A percentile compares a stretch with the other conserved stretches of the same genome.
phyloP scores from a whole-genome alignment of 768 basidiomycete genomes.

The Galerina marginata region DNA sequence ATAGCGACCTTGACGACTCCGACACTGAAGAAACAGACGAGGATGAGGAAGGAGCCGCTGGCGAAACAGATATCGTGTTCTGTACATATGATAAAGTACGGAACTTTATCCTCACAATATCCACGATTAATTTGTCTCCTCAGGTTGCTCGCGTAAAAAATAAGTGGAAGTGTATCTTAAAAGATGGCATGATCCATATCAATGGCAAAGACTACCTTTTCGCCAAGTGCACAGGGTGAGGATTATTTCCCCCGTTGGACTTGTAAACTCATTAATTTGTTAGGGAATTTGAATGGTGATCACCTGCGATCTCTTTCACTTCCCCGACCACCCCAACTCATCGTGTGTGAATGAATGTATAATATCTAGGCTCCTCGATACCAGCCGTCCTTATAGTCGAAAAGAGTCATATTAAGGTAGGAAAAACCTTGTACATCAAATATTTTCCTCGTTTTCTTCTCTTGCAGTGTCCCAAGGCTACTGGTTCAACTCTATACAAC shows the following conservation, averaged over 20 bases:
- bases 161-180: conserved; percentile 98
- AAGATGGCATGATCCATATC: conserved; percentile 97
- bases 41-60: conserved; percentile 73
- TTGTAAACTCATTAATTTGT: neutral
- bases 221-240: conserved; percentile 94
- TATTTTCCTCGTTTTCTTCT: too few species aligned
- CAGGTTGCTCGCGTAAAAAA: conserved; percentile 99
- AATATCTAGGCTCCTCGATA: too few species aligned
- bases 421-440: too few species aligned
- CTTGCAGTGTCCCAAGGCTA: too few species aligned
- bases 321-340: too few species aligned
- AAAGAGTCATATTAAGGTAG: too few species aligned
- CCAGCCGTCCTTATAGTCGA: too few species aligned
- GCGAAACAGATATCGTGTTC: conserved; percentile 91
- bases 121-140: conserved; percentile 6
- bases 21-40: conserved; percentile 89
- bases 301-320: neutral
- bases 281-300: conserved; percentile 4
- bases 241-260: neutral
- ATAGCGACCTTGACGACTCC: conserved; percentile 95
- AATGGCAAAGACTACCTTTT: conserved; percentile 98
- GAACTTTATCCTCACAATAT: neutral
- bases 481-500: conserved; percentile 1
- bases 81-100: conserved; percentile 97
- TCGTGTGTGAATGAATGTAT: too few species aligned